Conservation (phyloP, 805 yeast genomes). For the Lipomyces yamadae region DNA sequence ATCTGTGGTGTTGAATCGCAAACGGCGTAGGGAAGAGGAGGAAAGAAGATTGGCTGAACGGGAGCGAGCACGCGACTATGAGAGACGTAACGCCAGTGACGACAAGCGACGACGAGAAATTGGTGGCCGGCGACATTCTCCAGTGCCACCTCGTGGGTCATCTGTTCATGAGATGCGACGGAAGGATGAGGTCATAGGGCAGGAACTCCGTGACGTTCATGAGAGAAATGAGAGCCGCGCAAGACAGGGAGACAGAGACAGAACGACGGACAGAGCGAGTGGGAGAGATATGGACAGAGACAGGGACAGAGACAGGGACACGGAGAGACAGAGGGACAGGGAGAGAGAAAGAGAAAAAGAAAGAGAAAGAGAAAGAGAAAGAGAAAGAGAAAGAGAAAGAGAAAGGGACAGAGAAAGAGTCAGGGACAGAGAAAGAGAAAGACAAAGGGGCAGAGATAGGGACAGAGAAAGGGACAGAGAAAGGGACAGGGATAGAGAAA, state of each 20-base stretch:
- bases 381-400: neutral
- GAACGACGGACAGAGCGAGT: neutral
- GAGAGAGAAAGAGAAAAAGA: neutral
- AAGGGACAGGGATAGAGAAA: no score
- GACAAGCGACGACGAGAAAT: slow-evolving; percentile 7
- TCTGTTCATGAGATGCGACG: neutral
- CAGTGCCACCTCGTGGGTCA: neutral
- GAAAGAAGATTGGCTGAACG: slow-evolving; percentile 1
- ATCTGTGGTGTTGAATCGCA: slow-evolving; percentile 9
- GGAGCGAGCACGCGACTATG: neutral
- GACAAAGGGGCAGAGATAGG: slow-evolving; percentile 9
- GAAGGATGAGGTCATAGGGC: neutral
- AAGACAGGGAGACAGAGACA: neutral
- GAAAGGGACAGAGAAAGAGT: neutral
- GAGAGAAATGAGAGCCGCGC: neutral
- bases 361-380: slow-evolving; percentile 1
- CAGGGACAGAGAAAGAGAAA: neutral
- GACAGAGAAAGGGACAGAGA: neutral
- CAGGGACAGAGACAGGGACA: neutral
- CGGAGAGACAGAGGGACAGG: slow-evolving; percentile 7
- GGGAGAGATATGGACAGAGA: slow-evolving; percentile 1
- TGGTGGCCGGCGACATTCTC: neutral
- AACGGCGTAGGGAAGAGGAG: slow-evolving; percentile 22
- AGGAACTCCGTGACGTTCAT: neutral
- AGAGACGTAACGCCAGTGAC: neutral